phyloP scores from a whole-genome alignment of 345 rosid species.

The Streptanthus diversifolius region DNA sequence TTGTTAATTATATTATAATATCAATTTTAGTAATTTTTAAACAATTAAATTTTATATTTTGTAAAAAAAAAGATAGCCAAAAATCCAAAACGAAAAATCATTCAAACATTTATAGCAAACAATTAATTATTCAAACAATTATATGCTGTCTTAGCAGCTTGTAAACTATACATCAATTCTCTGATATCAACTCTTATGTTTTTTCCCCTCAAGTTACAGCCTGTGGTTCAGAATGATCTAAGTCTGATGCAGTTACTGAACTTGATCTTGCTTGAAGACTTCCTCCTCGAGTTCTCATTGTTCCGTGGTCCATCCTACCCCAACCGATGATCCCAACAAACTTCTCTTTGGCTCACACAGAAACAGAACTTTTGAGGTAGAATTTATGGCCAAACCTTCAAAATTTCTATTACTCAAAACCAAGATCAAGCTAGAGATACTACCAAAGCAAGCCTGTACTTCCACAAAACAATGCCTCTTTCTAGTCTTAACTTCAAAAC shows the following conservation, averaged over 20 bases:
- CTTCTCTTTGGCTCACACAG: slow-evolving; percentile 35
- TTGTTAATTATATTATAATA: no score
- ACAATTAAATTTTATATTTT: no score
- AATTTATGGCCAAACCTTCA: slow-evolving; percentile 25
- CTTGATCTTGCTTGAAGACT: slow-evolving; percentile 33
- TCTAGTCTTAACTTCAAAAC: slow-evolving; percentile 29
- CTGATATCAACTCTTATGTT: slow-evolving; percentile 52
- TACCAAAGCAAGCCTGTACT: slow-evolving; percentile 27
- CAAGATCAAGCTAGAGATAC: slow-evolving; percentile 27
- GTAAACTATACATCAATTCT: slow-evolving; percentile 48
- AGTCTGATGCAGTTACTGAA: slow-evolving; percentile 23
- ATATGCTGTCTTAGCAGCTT: slow-evolving; percentile 56
- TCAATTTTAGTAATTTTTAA: no score
- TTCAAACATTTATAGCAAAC: no score
- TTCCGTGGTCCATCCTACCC: slow-evolving; percentile 51
- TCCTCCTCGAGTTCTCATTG: slow-evolving; percentile 46
- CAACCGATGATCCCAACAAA: slow-evolving; percentile 34
- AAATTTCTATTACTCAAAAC: slow-evolving; percentile 35
- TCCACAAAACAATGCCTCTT: slow-evolving; percentile 29
- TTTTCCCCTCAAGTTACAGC: slow-evolving; percentile 27
- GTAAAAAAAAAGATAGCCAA: no score
- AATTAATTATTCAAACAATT: no score
- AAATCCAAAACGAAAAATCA: no score
- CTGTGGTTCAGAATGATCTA: slow-evolving; percentile 18
- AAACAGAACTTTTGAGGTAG: slow-evolving; percentile 30